Percentiles rank a stretch among this genome's conserved stretches.
phyloP scores from a whole-genome alignment of 441 rosid genomes.

The Theobroma grandiflorum region DNA sequence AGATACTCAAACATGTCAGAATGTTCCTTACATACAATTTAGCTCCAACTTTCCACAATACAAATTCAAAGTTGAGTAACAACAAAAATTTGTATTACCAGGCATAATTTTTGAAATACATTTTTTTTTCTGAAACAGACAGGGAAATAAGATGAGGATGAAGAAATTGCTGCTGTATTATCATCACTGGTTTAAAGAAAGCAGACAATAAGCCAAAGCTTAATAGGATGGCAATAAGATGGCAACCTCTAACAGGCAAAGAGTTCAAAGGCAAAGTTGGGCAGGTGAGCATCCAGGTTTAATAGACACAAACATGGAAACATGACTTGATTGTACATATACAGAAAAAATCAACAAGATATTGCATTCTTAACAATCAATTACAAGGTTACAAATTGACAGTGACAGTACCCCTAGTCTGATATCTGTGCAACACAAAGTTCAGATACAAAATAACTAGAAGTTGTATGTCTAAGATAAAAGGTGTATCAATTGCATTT shows the following conservation, averaged over 20 bases:
- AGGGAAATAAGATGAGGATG: background rate
- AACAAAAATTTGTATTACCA: background rate
- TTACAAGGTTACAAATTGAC: background rate
- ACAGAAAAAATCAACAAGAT: background rate
- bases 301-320: background rate
- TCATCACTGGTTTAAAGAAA: background rate
- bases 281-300: background rate
- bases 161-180: background rate
- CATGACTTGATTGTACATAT: background rate
- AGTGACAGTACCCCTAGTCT: background rate
- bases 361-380: background rate
- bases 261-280: background rate
- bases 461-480: background rate
- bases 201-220: background rate
- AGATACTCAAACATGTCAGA: background rate
- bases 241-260: slow-evolving; percentile 9
- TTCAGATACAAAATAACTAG: background rate
- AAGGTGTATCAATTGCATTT: background rate
- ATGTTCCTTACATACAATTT: background rate
- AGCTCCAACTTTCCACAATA: background rate
- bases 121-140: background rate
- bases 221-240: slow-evolving; percentile 11
- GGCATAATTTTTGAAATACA: background rate
- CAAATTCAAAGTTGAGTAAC: background rate
- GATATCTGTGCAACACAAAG: slow-evolving; percentile 11